Percentiles rank a stretch among this genome's conserved stretches.
These are phyloP conservation scores for Pythium vanterpoolii DNA, from an alignment of 352 stramenopile genomes.

Conservation along the genomic window DNA sequence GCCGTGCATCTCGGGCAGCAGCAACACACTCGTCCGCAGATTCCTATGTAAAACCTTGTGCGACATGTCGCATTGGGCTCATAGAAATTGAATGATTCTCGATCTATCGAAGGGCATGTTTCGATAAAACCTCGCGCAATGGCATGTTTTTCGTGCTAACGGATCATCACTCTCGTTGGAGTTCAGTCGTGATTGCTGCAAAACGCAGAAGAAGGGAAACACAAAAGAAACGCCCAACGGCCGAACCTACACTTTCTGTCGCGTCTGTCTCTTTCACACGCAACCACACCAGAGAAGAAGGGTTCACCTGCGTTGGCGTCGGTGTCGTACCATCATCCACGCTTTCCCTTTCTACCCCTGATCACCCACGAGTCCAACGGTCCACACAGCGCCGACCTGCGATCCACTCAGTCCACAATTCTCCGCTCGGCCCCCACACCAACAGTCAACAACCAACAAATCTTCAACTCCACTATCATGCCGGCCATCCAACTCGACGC, in stretches of 20 bases:
- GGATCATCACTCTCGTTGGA: not conserved
- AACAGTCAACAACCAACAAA: not conserved
- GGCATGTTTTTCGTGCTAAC: not conserved
- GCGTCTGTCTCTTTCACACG: conserved; percentile 12
- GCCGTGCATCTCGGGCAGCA: too few relatives aligned
- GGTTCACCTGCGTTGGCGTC: not conserved
- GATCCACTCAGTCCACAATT: conserved; percentile 7
- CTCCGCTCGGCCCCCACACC: not conserved
- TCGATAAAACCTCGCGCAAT: not conserved
- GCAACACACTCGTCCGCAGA: too few relatives aligned
- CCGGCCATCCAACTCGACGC: conserved; percentile 3
- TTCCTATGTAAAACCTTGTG: too few relatives aligned
- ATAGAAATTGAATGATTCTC: not conserved
- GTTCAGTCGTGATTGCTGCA: not conserved
- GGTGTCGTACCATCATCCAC: not conserved
- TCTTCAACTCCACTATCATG: conserved; percentile 1
- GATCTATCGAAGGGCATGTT: not conserved
- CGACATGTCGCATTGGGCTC: not conserved
- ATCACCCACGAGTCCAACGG: not conserved
- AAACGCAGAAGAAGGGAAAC: not conserved
- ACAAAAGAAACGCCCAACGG: conserved; percentile 4
- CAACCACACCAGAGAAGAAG: not conserved
- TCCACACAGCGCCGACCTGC: not conserved
- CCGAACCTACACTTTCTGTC: conserved; percentile 22
- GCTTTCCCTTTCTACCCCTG: not conserved